These are phyloP conservation scores for Leccinum rimulosum DNA, from an alignment of 768 basidiomycete genomes.

Conservation along the genomic window DNA sequence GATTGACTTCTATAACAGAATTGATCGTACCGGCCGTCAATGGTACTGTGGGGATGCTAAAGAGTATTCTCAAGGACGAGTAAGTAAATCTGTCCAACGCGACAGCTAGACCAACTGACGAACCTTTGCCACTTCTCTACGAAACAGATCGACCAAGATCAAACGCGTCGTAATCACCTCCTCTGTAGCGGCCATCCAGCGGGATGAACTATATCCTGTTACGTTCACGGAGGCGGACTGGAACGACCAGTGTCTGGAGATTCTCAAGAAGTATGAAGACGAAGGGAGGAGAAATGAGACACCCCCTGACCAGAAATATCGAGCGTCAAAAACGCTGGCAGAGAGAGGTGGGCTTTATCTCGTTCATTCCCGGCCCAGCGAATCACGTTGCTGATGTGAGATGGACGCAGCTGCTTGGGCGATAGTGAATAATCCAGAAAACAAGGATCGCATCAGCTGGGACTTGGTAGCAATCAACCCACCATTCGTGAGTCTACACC, in stretches of 20 bases:
- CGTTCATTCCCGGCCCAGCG: background rate
- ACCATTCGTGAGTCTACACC: conserved; percentile 30
- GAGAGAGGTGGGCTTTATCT: conserved; percentile 45
- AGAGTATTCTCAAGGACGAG: conserved; percentile 55
- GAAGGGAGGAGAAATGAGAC: conserved; percentile 45
- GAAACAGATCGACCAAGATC: conserved; percentile 38
- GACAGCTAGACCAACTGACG: background rate
- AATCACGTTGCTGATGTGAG: background rate
- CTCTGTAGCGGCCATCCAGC: conserved; percentile 51
- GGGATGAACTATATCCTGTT: conserved; percentile 18
- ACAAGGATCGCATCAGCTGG: conserved; percentile 34
- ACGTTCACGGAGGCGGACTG: conserved; percentile 40
- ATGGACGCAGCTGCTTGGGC: conserved; percentile 47
- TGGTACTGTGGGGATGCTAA: conserved; percentile 64
- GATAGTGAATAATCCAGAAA: conserved; percentile 32
- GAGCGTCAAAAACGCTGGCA: conserved; percentile 61
- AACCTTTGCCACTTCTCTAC: background rate
- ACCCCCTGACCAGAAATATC: conserved; percentile 41
- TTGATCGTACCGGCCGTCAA: conserved; percentile 68
- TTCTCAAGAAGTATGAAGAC: conserved; percentile 39
- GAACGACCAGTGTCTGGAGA: conserved; percentile 39
- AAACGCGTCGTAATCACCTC: conserved; percentile 71
- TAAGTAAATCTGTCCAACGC: conserved; percentile 19
- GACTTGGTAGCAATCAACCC: conserved; percentile 42
- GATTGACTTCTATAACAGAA: conserved; percentile 35